Percentiles rank a stretch among this genome's conserved stretches.
phyloP scores from a whole-genome alignment of 2,329 filamentous ascomycete species.

The Scolecobasidium constrictum region DNA sequence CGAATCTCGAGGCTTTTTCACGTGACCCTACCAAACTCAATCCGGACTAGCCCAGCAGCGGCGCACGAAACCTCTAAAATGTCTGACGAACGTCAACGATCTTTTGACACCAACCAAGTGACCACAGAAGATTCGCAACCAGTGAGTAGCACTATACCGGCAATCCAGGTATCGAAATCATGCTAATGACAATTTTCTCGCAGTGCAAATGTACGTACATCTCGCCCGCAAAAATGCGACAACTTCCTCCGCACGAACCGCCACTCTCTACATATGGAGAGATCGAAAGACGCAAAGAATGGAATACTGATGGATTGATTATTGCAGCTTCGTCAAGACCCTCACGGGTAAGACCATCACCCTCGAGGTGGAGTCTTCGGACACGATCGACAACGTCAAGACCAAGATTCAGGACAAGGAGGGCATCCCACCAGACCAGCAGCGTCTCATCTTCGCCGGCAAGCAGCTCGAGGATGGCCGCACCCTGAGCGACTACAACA shows the following conservation, averaged over 20 bases:
- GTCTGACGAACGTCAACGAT: not conserved
- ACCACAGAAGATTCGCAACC: constrained; percentile 4
- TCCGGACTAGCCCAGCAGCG: not conserved
- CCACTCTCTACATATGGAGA: no score
- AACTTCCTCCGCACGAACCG: constrained; percentile 12
- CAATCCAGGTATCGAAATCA: constrained; percentile 3
- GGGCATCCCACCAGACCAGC: constrained; percentile 94
- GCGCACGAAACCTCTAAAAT: not conserved
- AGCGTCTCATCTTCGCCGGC: constrained; percentile 96
- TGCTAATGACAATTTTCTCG: constrained; percentile 39
- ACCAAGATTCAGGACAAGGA: constrained; percentile 99
- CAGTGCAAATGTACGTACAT: constrained; percentile 90
- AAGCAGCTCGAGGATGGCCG: constrained; percentile 99
- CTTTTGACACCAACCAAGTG: constrained; percentile 10
- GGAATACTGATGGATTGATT: constrained; percentile 19
- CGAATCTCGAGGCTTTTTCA: no score
- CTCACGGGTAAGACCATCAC: constrained; percentile 99
- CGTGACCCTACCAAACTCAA: not conserved
- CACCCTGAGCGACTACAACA: constrained; percentile 97
- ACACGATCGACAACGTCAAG: constrained; percentile 99
- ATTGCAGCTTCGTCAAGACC: constrained; percentile 94
- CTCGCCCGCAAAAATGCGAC: constrained; percentile 15
- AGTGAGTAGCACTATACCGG: not conserved
- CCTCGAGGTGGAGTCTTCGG: constrained; percentile 96
- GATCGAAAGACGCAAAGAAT: no score